Evolutionary conservation across 1,284 basidiomycete species (phyloP), one percentile per base, ranked within the genome.

Genomic region (Rhodotorula sp.): DNA sequence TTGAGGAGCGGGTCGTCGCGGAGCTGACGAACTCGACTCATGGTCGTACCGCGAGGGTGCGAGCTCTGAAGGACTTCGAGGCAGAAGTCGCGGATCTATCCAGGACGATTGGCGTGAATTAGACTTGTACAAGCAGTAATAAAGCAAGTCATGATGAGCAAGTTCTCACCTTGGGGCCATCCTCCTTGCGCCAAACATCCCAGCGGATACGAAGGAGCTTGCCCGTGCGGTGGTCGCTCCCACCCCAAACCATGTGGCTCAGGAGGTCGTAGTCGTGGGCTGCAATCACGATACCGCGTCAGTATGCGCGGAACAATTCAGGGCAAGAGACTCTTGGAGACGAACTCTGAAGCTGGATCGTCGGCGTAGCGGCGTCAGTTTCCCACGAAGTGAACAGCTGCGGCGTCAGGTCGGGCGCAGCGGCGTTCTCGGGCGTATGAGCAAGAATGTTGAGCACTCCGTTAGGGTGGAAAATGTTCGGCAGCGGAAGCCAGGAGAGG

Each of bases 141-240:
- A 18, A 39, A n/a, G 7, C 15, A n/a, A 39, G 54, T 26, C 12
- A 23, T 4, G 14, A 56, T n/a, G 18, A n/a, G 54, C 16, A 58
- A 5, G 59, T 18, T 14, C 59, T 58, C 14, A 73, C 74, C 57
- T 85, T 87, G 58, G 88, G 86, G 26, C 91, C 87, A 79, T 96
- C 93, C 75, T 90, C 86, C 0, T 91, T 88, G 31, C 87, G 86
- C 83, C 89, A 97, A 62, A 97, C 85, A 79, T 97, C 93, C 94
- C 94, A 97, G 0, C 89, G 91, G 1, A 95, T 94, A 74, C 87
- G 67, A 21, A 72, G 64, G 26, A 57, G 60, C 34, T 68, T 65
- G 56, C 51, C 47, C 8, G 67, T 68, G 8, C 62, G 26, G 20
- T 47, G 49, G 58, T 72, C 76, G 89, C 87, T 0, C 85, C 83